Base-by-base conservation (phyloP, 495 filamentous ascomycete species). In the Daldinia concentrica region DNA sequence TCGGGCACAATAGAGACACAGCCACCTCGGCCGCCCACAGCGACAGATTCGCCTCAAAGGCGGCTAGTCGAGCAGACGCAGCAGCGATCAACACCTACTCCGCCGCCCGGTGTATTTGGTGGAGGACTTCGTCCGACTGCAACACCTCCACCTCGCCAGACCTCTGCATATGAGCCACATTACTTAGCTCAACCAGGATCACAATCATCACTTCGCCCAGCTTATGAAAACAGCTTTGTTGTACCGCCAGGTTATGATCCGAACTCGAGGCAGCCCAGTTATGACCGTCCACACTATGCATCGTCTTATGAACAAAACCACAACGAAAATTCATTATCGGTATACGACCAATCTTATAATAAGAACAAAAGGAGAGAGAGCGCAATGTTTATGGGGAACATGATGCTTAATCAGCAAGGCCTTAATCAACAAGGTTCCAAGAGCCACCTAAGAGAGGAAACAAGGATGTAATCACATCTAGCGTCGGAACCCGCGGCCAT, bases 401-500 rank as follows among this genome's bases (percentile, higher is more conserved):
- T 65, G 64, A 73, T 72, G 69, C 77, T 84, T 57, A 82, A 71
- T 64, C 80, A 83, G 24, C 82, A 83, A 69, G 74, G 77, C 34
- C 77, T 84, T 57, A 82, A 71, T 64, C 80, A 83, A 17, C 82
- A 83, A 69, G 74, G 77, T 29, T 81, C 80, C 4, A 84, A 80
- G 74, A 83, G 83, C 57, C 82, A 81, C 5, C 55, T 85, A 15
- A 76, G 83, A 12, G 83, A 85, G 37, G 82, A 84, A 71, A 76
- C 77, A 26, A 72, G 58, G 57, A 70, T 78, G 71, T 78, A 66
- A 75, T 27, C n/a, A 6, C 59, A 60, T 60, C 57, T 43, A 41
- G 57, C 29, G 22, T 32, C 27, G 30, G 1, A 29, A n/a, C 41
- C 54, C 1, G 7, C 52, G 11, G 15, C 36, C 8, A 48, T 30